Conservation (phyloP, 768 basidiomycete genomes). For the Tricholoma matsutake region DNA sequence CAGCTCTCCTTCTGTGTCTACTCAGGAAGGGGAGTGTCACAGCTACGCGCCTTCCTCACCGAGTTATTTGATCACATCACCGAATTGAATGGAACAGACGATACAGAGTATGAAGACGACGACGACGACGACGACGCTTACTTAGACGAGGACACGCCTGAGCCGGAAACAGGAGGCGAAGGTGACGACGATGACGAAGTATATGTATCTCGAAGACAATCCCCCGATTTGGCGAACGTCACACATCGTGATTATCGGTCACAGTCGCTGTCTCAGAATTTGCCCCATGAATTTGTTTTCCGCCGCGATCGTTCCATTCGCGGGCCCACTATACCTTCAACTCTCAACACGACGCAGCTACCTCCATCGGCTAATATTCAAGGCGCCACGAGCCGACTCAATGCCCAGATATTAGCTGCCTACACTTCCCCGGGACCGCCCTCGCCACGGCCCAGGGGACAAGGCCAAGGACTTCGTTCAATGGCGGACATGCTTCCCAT, state of each 20-base stretch:
- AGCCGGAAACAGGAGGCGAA: constrained; percentile 35
- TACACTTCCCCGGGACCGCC: constrained; percentile 30
- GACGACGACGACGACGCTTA: constrained; percentile 53
- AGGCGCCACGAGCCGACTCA: constrained; percentile 32
- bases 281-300: constrained; percentile 33
- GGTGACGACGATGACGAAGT: constrained; percentile 33
- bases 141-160: constrained; percentile 46
- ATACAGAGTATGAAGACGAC: constrained; percentile 66
- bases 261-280: constrained; percentile 13
- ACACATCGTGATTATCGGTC: constrained; percentile 18
- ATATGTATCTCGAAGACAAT: constrained; percentile 26
- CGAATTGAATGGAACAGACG: constrained; percentile 67
- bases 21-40: constrained; percentile 85
- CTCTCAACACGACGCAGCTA: constrained; percentile 11
- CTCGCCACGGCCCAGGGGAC: constrained; percentile 37
- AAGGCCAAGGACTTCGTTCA: constrained; percentile 27
- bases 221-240: constrained; percentile 23
- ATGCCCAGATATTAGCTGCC: constrained; percentile 33
- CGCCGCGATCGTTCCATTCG: constrained; percentile 32
- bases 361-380: constrained; percentile 32
- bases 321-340: constrained; percentile 20
- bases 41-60: constrained; percentile 76
- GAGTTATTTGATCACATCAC: constrained; percentile 74
- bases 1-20: constrained; percentile 93
- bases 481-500: constrained; percentile 54